Base-by-base conservation (phyloP, 225 moss, liverwort and hornwort species). In the Pseudoscleropodium purum region DNA sequence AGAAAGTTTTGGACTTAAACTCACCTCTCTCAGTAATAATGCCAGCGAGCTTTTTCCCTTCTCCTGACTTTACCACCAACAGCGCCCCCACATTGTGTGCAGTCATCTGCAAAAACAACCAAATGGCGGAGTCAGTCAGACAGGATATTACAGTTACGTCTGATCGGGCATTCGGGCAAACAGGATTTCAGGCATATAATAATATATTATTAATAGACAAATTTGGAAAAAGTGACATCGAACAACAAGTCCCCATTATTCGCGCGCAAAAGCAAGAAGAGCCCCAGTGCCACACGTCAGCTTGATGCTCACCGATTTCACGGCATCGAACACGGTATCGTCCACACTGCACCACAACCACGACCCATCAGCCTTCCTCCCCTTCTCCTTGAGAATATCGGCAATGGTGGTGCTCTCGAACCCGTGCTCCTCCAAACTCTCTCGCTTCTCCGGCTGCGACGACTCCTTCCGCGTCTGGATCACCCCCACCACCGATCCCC, bases 1-100 rank as follows among this genome's bases (percentile, higher is more conserved):
- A 49, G 56, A 45, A 52, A n/a, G 59, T 11, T 49, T 87, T 20
- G 17, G 26, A 43, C 57, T 84, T 16, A 29, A 75, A 79, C 84
- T 85, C 74, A 98, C 98, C 98, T 96, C 99, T 95, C 93, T 99
- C 97, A 57, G 99, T 97, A 51, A 99, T 96, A 84, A 99, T 99
- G 90, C 99, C 99, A 68, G 99, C 97, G 65, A 99, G 96, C 66
- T 90, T 91, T 70, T 89, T 90, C 59, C 86, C 88, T 49, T 85
- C 84, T 59, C 97, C 99, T 37, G 96, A 82, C 89, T 96, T 96
- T 92, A 99, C 95, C 94, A 99, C 97, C 90, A 99, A 86, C 91
- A 97, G 88, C 78, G 99, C 99, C 85, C 99, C 99, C 85, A 99
- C 99, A 91, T 99, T 99, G 92, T 95, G 93, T 34, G 96, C 93